Conservation (phyloP, 441 rosid species). For the Flueggea neowawraea region DNA sequence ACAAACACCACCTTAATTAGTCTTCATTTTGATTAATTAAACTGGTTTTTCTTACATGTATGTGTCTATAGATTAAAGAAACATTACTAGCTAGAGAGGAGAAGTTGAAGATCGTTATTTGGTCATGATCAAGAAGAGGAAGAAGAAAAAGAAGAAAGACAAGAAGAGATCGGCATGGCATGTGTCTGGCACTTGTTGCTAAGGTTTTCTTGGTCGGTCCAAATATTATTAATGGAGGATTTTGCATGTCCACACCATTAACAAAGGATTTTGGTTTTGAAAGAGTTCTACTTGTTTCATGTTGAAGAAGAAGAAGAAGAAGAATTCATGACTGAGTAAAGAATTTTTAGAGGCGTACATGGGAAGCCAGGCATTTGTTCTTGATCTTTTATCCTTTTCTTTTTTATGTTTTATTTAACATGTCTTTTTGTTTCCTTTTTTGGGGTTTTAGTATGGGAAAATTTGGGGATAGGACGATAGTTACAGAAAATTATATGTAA, state of each 20-base stretch:
- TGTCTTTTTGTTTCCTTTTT: not conserved
- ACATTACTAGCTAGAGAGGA: not conserved
- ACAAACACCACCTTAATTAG: not conserved
- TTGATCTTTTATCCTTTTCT: not conserved
- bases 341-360: conserved; percentile 45
- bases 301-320: conserved; percentile 6
- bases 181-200: not conserved
- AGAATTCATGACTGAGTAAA: conserved; percentile 5
- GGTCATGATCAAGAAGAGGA: conserved; percentile 8
- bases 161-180: not conserved
- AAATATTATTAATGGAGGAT: too few species aligned
- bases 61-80: too few species aligned
- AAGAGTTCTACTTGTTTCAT: not conserved
- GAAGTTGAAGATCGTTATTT: not conserved
- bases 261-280: not conserved
- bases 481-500: not conserved
- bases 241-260: too few species aligned
- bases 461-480: not conserved
- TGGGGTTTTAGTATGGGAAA: not conserved
- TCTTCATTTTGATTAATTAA: not conserved
- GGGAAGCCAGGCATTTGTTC: conserved; percentile 61
- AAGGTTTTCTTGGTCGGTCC: too few species aligned
- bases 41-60: too few species aligned
- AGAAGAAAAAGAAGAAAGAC: conserved; percentile 10
- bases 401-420: not conserved